Evolutionary conservation across 192 early-diverging fungal species (phyloP).

Genomic region (Coemansia sp.): DNA sequence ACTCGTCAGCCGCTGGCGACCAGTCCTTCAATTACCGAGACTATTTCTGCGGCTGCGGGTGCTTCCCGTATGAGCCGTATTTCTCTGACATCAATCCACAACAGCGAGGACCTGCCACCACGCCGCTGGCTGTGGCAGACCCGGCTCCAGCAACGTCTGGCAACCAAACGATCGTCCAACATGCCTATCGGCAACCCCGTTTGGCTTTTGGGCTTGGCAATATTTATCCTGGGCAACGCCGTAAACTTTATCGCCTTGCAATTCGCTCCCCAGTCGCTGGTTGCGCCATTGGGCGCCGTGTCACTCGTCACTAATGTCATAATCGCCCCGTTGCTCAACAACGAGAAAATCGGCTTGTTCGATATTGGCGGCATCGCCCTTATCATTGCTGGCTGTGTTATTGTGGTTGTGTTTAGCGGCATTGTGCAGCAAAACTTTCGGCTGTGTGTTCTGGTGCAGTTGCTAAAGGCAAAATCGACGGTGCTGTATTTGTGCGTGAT

Average conservation of each 20-base stretch:
- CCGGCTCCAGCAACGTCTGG: background rate
- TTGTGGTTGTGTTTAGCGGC: constrained; percentile 71
- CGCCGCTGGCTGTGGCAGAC: background rate
- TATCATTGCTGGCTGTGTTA: constrained; percentile 70
- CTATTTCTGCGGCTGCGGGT: background rate
- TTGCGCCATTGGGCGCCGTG: constrained; percentile 75
- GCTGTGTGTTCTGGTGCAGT: constrained; percentile 67
- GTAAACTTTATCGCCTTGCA: constrained; percentile 72
- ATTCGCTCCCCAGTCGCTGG: constrained; percentile 80
- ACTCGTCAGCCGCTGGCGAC: background rate
- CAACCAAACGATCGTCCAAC: constrained; percentile 7
- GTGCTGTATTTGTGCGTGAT: constrained; percentile 62
- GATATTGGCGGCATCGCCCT: constrained; percentile 73
- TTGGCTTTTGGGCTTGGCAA: constrained; percentile 68
- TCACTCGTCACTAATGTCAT: constrained; percentile 81
- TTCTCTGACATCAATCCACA: background rate
- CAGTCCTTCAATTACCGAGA: background rate
- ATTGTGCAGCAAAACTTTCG: constrained; percentile 66
- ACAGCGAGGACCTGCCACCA: background rate
- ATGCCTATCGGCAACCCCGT: constrained; percentile 32
- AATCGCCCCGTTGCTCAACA: constrained; percentile 73
- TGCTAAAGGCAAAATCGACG: constrained; percentile 64
- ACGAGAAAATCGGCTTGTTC: constrained; percentile 64
- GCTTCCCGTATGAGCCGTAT: background rate
- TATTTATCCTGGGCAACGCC: constrained; percentile 73